Evolutionary conservation across 2,329 filamentous ascomycete species (phyloP), one percentile per base, ranked within the genome.

Genomic region (Colletotrichum phormii): DNA sequence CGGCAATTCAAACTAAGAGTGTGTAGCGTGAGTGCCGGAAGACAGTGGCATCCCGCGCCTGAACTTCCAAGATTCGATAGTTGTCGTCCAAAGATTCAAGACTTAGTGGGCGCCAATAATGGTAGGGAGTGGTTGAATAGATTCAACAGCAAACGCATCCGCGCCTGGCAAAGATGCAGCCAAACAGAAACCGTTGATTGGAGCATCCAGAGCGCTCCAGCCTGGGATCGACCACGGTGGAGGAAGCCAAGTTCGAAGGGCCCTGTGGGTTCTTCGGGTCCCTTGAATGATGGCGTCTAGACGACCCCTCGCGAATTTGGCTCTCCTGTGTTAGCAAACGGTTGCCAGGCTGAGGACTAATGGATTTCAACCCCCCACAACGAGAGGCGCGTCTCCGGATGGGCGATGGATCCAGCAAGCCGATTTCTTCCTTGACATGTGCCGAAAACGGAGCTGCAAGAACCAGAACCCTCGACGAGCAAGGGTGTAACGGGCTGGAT

Each of bases 401-500:
- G 60, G 8, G 60, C 33, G 60, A 72, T 72, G 70, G 66, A 54
- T 62, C 62, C 60, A 42, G 46, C 29, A 53, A 60, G 37, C 60
- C 60, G 66, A 65, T 31, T 64, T 65, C 55, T 72, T 55, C 70
- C 70, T 65, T 61, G 22, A 60, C 70, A 60, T 60, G 55, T 64
- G 70, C 70, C 70, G 70, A 70, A 72, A 70, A 72, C 70, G 70
- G 70, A 72, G 66, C 54, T 53, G 31, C 26, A 54, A 70, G 24
- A 60, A 46, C 70, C 60, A 60, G 26, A 46, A 46, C 22, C 63
- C 70, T 60, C 54, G 54, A 35, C 15, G 4, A 29, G 51, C 59
- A 53, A 33, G 11, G 57, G 24, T 58, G 8, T 22, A 22, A 31
- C 29, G 42, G 18, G 8, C 18, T 9, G 26, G 12, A 29, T 42